Percentiles rank a stretch among this genome's conserved stretches.
Conservation (phyloP, 2,329 filamentous ascomycete species). For the Fusarium sp. region DNA sequence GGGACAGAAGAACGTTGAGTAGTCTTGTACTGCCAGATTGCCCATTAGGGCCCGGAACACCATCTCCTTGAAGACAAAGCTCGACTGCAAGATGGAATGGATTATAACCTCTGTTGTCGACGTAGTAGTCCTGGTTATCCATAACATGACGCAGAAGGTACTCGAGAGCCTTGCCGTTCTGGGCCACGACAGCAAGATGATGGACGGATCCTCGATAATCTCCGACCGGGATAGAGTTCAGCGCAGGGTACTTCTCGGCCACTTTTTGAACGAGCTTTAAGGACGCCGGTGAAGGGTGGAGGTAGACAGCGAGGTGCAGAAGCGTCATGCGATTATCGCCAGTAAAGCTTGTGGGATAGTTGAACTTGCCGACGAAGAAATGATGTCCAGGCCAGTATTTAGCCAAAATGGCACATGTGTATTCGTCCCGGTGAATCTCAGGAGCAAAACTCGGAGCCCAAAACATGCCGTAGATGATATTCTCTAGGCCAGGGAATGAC, state of each 20-base stretch:
- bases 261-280: not conserved
- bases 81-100: slow-evolving; percentile 5
- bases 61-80: not conserved
- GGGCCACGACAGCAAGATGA: slow-evolving; percentile 8
- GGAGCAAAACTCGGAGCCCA: slow-evolving; percentile 6
- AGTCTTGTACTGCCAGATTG: not conserved
- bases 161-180: not conserved
- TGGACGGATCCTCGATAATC: not conserved
- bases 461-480: not conserved
- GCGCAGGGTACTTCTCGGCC: not conserved
- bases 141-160: not conserved
- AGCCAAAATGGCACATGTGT: not conserved
- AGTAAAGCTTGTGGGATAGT: too few relatives aligned
- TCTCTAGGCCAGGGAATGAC: not conserved
- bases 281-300: fast-evolving
- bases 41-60: not conserved
- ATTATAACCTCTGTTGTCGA: slow-evolving; percentile 4
- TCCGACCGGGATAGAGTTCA: not conserved
- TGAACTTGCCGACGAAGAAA: not conserved
- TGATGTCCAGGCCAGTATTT: not conserved
- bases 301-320: not conserved
- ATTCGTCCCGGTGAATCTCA: not conserved
- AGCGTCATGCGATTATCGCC: not conserved
- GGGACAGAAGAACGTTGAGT: not conserved
- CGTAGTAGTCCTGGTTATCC: not conserved